phyloP scores from a whole-genome alignment of 2,329 filamentous ascomycete genomes.

The Colletotrichum truncatum region DNA sequence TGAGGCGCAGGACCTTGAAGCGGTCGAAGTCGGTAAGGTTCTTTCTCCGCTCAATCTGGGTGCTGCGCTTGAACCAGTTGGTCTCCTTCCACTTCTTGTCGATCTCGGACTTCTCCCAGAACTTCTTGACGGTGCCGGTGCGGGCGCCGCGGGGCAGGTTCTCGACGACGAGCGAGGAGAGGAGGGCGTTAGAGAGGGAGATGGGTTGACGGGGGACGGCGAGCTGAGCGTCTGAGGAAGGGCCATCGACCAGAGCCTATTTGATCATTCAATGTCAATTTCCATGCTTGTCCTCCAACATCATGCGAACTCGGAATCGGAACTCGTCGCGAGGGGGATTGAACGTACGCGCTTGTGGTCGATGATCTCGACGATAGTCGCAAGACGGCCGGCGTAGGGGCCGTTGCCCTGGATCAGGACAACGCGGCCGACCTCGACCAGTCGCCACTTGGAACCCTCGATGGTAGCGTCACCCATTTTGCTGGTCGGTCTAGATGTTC shows the following conservation, averaged over 20 bases:
- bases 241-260: conserved; percentile 96
- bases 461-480: conserved; percentile 87
- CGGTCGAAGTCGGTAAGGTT: conserved; percentile 97
- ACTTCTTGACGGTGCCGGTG: conserved; percentile 82
- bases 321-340: conserved; percentile 10
- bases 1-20: conserved; percentile 99
- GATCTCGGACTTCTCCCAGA: conserved; percentile 91
- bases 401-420: conserved; percentile 86
- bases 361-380: conserved; percentile 98
- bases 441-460: conserved; percentile 87
- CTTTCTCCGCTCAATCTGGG: conserved; percentile 86
- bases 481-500: conserved; percentile 61
- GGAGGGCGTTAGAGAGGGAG: conserved; percentile 82
- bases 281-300: no score
- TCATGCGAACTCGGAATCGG: not conserved
- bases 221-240: conserved; percentile 81
- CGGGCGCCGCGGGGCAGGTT: conserved; percentile 88
- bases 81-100: conserved; percentile 93
- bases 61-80: conserved; percentile 94
- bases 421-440: conserved; percentile 98
- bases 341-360: conserved; percentile 99
- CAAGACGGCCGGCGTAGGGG: conserved; percentile 85
- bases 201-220: conserved; percentile 88
- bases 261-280: no score
- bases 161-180: conserved; percentile 89